Evolutionary conservation across 164 flowering plant genomes (phyloP).

Genomic region (Protea cynaroides): DNA sequence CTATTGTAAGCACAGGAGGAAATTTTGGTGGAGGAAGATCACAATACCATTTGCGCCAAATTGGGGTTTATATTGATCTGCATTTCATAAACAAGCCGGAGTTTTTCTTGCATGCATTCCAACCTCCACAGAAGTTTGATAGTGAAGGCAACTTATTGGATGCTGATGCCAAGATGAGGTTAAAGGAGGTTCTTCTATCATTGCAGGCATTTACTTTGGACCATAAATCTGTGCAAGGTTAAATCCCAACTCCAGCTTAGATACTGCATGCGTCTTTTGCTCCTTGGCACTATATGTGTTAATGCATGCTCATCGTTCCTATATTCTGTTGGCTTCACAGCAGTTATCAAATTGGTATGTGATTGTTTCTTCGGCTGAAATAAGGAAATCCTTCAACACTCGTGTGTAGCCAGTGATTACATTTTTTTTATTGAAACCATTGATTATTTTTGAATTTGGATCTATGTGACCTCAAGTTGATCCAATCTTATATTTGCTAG

Average conservation of each 20-base stretch:
- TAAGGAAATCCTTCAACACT: not conserved
- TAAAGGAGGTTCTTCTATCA: conserved; percentile 49
- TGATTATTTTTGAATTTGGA: too few relatives aligned
- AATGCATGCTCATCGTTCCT: not conserved
- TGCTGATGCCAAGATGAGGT: conserved; percentile 27
- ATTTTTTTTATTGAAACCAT: not conserved
- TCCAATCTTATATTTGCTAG: too few relatives aligned
- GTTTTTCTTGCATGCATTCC: conserved; percentile 44
- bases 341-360: not conserved
- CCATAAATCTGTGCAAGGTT: conserved; percentile 11
- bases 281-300: not conserved
- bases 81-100: conserved; percentile 90
- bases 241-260: too few relatives aligned
- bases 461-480: too few relatives aligned
- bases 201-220: conserved; percentile 50
- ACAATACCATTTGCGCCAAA: conserved; percentile 83
- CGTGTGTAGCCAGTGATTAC: not conserved
- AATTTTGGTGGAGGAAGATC: conserved; percentile 54
- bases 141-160: conserved; percentile 60
- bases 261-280: not conserved
- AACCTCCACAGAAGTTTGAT: conserved; percentile 67
- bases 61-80: conserved; percentile 73
- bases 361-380: conserved; percentile 1
- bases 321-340: not conserved
- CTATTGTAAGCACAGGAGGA: conserved; percentile 70